phyloP scores from a whole-genome alignment of 73 alveolate species.

The Tetrahymena elliotti region DNA sequence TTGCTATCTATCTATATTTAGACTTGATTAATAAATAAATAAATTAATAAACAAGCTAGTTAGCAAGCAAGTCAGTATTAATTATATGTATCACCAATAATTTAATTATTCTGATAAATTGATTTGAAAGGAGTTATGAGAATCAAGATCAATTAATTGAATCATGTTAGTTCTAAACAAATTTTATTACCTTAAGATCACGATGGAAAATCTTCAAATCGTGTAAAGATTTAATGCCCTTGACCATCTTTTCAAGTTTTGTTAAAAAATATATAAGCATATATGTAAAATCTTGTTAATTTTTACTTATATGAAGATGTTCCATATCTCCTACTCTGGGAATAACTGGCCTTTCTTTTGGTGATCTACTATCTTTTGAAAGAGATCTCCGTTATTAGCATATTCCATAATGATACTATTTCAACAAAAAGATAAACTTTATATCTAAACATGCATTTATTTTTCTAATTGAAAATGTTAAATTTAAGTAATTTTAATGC shows the following conservation, averaged over 20 bases:
- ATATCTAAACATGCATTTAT: neutral
- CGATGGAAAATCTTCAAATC: conserved; percentile 60
- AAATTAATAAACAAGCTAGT: too few species aligned
- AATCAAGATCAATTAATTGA: neutral
- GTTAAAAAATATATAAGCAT: neutral
- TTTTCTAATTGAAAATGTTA: too few species aligned
- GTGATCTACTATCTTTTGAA: conserved; percentile 65
- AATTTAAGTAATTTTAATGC: neutral
- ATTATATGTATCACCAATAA: neutral
- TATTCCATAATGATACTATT: conserved; percentile 83
- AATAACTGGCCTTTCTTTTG: conserved; percentile 45
- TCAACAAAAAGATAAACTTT: neutral
- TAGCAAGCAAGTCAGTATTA: neutral
- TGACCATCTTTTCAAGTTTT: conserved; percentile 9
- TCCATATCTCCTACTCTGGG: conserved; percentile 82
- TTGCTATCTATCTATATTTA: neutral
- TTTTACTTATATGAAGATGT: conserved; percentile 73
- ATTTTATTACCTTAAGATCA: conserved; percentile 49
- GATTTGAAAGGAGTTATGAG: neutral
- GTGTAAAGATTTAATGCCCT: neutral
- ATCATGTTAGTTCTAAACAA: too few species aligned
- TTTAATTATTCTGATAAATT: neutral
- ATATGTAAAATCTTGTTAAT: neutral
- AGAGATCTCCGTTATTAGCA: conserved; percentile 88
- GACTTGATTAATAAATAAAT: neutral